These are phyloP conservation scores for Alternaria hordeiaustralica DNA, from an alignment of 2,329 filamentous ascomycete species.

Conservation along the genomic window DNA sequence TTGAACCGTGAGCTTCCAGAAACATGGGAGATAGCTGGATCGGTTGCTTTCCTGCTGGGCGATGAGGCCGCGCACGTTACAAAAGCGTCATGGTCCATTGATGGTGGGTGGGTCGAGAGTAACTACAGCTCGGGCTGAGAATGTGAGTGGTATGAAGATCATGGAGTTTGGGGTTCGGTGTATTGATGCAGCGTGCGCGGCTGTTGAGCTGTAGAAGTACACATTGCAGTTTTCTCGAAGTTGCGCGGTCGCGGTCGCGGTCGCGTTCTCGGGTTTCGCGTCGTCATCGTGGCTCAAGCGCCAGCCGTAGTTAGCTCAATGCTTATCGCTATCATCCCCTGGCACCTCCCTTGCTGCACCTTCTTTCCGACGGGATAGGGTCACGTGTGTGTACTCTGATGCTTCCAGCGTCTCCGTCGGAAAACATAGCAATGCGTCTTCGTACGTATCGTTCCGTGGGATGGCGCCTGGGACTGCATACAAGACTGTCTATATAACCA, in stretches of 20 bases:
- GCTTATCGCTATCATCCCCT: background rate
- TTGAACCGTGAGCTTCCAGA: constrained; percentile 5
- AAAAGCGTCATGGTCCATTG: constrained; percentile 6
- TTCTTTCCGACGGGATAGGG: background rate
- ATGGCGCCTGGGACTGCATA: background rate
- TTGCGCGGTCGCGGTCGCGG: background rate
- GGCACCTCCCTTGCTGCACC: background rate
- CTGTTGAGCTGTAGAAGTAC: background rate
- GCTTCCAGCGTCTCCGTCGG: constrained; percentile 3
- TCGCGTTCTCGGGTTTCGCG: background rate
- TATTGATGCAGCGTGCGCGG: background rate
- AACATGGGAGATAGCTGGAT: constrained; percentile 6
- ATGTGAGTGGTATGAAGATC: background rate
- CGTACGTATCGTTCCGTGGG: background rate
- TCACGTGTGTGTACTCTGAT: background rate
- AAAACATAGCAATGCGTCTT: background rate
- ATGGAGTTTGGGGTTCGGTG: background rate
- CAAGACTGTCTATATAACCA: background rate
- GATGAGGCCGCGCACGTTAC: constrained; percentile 2
- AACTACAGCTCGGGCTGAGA: background rate
- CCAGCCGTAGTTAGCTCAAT: background rate
- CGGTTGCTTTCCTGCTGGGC: background rate
- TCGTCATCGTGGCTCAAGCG: background rate
- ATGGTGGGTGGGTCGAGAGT: background rate
- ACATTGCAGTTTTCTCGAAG: background rate